Evolutionary conservation across 202 grass and related monocot species (phyloP), one percentile per base, ranked within the genome.

Genomic region (Dendrocalamus latiflorus): DNA sequence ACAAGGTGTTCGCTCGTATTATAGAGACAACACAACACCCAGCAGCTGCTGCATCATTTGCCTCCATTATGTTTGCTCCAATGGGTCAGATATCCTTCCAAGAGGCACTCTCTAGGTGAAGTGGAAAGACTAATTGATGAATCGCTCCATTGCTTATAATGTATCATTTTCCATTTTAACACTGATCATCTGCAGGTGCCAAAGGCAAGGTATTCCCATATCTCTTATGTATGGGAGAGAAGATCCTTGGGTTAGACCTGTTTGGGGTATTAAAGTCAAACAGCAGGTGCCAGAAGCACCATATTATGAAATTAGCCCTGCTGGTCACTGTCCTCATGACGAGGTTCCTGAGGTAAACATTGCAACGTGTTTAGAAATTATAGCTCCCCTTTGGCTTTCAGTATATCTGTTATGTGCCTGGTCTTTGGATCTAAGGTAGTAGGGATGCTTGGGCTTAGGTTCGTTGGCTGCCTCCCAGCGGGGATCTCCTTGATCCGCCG

Each of bases 181-280:
- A 75, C 39, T 70, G 2, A 30, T 68, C 70, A 86, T 74, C 8
- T 87, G 4, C 83, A 93, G 87, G 81, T 99, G 96, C 81, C 80
- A 86, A 87, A 88, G 30, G 38, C 83, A 93, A 84, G 75, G 65
- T 5, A 77, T 91, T 83, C 96, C 96, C 11, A 90, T 98, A 72
- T 99, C 93, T 60, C 89, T 99, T 50, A 90, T 98, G 91, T 98
- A 98, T 86, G 96, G 96, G 65, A 98, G 84, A 90, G 96, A 98
- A 84, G 96, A 98, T 26, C 93, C 95, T 28, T 98, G 95, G 95
- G 93, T 98, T 81, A 87, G 59, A 81, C 96, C 96, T 37, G 79
- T 95, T 79, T 99, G 93, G 93, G 93, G 89, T 53, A 80, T 90
- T 74, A 91, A 91, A 87, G 87, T 93, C n/a, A 98, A 98, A 82